Evolutionary conservation across 495 filamentous ascomycete species (phyloP).

Genomic region (Penicillium chermesinum): DNA sequence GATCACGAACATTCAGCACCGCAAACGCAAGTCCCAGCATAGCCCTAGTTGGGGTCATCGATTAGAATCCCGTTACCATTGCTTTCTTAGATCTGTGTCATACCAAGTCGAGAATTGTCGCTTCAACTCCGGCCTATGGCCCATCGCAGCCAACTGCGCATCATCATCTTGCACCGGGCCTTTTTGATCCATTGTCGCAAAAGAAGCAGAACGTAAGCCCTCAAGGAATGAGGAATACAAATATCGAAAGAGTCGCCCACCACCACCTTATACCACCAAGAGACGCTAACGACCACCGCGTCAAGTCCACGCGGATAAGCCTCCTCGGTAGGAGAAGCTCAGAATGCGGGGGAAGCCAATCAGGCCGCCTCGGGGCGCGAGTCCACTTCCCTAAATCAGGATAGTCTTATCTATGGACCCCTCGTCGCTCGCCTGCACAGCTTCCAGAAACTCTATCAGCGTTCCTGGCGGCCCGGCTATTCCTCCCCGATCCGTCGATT

Average conservation of each 20-base stretch:
- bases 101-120: constrained; percentile 45
- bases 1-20: constrained; percentile 34
- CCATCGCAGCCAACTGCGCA: constrained; percentile 50
- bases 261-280: too few relatives aligned
- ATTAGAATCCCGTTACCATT: neutral
- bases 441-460: constrained; percentile 8
- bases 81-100: neutral
- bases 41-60: constrained; percentile 14
- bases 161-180: constrained; percentile 31
- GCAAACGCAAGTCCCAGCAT: constrained; percentile 47
- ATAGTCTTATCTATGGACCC: constrained; percentile 9
- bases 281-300: neutral
- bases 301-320: constrained; percentile 14
- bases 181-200: constrained; percentile 16
- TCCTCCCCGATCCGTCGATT: constrained; percentile 13
- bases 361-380: neutral
- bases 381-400: neutral
- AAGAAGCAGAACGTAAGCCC: neutral
- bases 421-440: neutral
- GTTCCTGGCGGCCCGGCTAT: constrained; percentile 10
- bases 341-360: constrained; percentile 13
- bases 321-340: constrained; percentile 14
- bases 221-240: neutral
- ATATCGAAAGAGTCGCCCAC: too few relatives aligned
- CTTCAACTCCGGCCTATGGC: constrained; percentile 56